phyloP scores from a whole-genome alignment of 306 rosid genomes.

The Citrullus colocynthis region DNA sequence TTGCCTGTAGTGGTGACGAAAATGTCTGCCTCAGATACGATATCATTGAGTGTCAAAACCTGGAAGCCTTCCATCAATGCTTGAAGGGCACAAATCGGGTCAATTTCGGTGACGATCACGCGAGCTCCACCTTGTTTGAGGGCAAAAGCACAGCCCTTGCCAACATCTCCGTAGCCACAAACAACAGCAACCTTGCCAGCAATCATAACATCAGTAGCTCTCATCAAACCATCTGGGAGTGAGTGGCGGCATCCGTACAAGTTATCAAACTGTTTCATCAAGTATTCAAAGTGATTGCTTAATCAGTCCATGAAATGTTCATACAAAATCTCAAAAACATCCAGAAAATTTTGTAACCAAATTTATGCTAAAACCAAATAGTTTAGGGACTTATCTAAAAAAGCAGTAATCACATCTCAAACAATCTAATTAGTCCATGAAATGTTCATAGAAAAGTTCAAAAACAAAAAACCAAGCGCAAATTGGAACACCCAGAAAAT shows the following conservation, averaged over 20 bases:
- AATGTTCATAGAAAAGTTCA: neutral
- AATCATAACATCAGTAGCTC: conserved; percentile 96
- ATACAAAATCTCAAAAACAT: neutral
- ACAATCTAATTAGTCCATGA: neutral
- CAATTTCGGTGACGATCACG: conserved; percentile 81
- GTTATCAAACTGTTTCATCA: conserved; percentile 64
- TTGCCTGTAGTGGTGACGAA: conserved; percentile 92
- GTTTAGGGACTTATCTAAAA: neutral
- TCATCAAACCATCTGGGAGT: conserved; percentile 94
- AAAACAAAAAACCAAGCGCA: neutral
- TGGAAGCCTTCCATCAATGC: conserved; percentile 91
- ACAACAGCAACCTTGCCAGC: conserved; percentile 90
- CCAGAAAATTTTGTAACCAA: too few relatives aligned
- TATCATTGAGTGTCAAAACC: conserved; percentile 53
- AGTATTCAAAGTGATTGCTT: neutral
- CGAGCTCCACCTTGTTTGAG: conserved; percentile 94
- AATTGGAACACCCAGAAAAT: too few relatives aligned
- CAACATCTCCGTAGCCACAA: conserved; percentile 90
- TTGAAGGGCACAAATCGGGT: conserved; percentile 96
- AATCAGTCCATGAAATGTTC: neutral
- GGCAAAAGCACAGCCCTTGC: conserved; percentile 96
- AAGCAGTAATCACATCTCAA: neutral
- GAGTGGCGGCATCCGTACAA: conserved; percentile 99
- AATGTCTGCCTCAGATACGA: conserved; percentile 58
- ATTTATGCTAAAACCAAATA: too few relatives aligned